Conservation (phyloP, 495 filamentous ascomycete species). For the Talaromyces trachyspermus region DNA sequence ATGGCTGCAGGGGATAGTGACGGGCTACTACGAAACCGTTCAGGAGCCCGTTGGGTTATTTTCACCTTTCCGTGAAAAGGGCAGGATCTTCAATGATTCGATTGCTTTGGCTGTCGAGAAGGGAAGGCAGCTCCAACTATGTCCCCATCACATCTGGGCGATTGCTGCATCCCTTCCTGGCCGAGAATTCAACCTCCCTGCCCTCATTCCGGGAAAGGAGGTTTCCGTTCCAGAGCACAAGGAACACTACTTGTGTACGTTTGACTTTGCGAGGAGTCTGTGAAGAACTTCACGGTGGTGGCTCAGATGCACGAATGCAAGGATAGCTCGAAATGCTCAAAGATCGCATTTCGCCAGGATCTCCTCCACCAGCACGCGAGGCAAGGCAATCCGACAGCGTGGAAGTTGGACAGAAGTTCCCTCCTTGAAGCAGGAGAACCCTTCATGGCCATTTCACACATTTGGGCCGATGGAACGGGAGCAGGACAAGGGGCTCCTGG, state of each 20-base stretch:
- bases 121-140: neutral
- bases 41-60: neutral
- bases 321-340: neutral
- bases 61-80: neutral
- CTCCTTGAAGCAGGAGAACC: neutral
- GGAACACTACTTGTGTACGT: neutral
- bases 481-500: slow-evolving; percentile 10
- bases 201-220: neutral
- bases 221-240: neutral
- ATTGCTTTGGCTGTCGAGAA: neutral
- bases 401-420: neutral
- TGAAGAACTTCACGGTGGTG: neutral
- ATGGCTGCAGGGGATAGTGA: neutral
- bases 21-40: neutral
- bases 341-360: neutral
- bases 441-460: slow-evolving; percentile 22
- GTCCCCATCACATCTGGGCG: neutral
- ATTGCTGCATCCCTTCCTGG: neutral
- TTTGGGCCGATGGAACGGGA: slow-evolving; percentile 25
- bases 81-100: neutral
- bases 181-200: neutral
- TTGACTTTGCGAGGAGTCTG: neutral
- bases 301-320: neutral
- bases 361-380: neutral
- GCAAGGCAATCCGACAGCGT: neutral